These are phyloP conservation scores for Didymella arachidicola DNA, from an alignment of 2,329 filamentous ascomycete genomes.

Conservation along the genomic window DNA sequence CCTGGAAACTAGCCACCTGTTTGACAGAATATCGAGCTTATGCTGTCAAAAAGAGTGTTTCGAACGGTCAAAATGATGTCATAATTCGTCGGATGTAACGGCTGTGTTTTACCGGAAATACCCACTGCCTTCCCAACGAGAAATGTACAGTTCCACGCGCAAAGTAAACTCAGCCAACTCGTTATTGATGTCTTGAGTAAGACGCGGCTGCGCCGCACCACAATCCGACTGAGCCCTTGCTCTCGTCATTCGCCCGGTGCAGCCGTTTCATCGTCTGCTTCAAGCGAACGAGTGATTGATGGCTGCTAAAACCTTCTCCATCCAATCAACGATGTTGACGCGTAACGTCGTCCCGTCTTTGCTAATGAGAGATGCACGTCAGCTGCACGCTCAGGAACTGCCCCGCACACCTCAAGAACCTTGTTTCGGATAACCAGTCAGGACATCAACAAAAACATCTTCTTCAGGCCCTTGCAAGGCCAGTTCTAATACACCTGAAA, in stretches of 20 bases:
- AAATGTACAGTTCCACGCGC: neutral
- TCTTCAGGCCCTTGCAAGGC: neutral
- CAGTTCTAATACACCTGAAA: neutral
- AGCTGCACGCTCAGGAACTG: constrained; percentile 13
- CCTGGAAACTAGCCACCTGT: neutral
- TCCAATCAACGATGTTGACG: constrained; percentile 2
- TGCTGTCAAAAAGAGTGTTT: neutral
- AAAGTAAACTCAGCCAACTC: neutral
- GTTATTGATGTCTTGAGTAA: neutral
- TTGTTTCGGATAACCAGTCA: constrained; percentile 1
- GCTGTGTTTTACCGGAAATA: neutral
- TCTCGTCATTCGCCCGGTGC: neutral
- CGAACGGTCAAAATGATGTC: constrained; percentile 8
- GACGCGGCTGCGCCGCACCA: neutral
- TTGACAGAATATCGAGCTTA: neutral
- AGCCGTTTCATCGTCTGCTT: neutral
- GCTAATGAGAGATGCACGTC: constrained; percentile 6
- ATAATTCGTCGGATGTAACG: constrained; percentile 4
- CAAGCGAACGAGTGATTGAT: neutral
- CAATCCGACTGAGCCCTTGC: neutral
- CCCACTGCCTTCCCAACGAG: constrained; percentile 1
- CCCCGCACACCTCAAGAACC: constrained; percentile 4
- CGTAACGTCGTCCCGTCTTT: constrained; percentile 2
- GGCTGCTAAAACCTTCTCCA: neutral
- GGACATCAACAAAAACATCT: neutral